Percentiles rank a stretch among this genome's conserved stretches.
phyloP scores from a whole-genome alignment of 2,329 filamentous ascomycete species.

The Botrytis pseudocinerea region DNA sequence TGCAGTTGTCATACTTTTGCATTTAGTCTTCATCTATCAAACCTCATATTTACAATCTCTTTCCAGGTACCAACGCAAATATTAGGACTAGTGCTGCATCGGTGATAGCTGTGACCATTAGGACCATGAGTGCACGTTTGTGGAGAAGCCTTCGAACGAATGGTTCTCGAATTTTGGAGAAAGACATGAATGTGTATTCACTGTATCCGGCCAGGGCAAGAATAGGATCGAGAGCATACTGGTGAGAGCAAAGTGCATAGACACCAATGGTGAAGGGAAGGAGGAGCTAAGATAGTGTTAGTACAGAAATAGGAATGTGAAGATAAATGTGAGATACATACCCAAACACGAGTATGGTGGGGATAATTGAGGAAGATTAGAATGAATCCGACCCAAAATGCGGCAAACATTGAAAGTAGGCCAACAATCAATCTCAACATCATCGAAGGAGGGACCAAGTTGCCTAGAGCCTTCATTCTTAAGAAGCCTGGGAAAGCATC shows the following conservation, averaged over 20 bases:
- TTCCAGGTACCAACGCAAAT: conserved; percentile 94
- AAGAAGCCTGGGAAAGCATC: conserved; percentile 98
- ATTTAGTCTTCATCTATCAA: not conserved
- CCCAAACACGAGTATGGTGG: conserved; percentile 77
- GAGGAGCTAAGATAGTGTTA: conserved; percentile 60
- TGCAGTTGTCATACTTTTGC: not conserved
- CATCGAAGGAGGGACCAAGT: conserved; percentile 88
- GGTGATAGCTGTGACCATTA: conserved; percentile 72
- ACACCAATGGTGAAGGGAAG: conserved; percentile 89
- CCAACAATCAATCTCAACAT: conserved; percentile 84
- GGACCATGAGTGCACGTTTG: conserved; percentile 79
- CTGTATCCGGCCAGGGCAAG: conserved; percentile 87
- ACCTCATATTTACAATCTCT: conserved; percentile 60
- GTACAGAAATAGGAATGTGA: conserved; percentile 12
- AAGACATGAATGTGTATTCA: conserved; percentile 95
- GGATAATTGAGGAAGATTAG: conserved; percentile 86
- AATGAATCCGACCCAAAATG: conserved; percentile 90
- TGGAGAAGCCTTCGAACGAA: conserved; percentile 85
- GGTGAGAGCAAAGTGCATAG: conserved; percentile 86
- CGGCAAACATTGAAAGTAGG: conserved; percentile 82
- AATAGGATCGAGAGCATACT: conserved; percentile 92
- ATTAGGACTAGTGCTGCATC: conserved; percentile 82
- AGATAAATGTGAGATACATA: conserved; percentile 49
- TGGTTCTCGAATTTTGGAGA: conserved; percentile 82
- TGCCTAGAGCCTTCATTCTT: conserved; percentile 90